A percentile compares a stretch with the other conserved stretches of the same genome.
These are phyloP conservation scores for Aspergillus pseudoterreus DNA, from an alignment of 2,329 filamentous ascomycete genomes.

Conservation along the genomic window DNA sequence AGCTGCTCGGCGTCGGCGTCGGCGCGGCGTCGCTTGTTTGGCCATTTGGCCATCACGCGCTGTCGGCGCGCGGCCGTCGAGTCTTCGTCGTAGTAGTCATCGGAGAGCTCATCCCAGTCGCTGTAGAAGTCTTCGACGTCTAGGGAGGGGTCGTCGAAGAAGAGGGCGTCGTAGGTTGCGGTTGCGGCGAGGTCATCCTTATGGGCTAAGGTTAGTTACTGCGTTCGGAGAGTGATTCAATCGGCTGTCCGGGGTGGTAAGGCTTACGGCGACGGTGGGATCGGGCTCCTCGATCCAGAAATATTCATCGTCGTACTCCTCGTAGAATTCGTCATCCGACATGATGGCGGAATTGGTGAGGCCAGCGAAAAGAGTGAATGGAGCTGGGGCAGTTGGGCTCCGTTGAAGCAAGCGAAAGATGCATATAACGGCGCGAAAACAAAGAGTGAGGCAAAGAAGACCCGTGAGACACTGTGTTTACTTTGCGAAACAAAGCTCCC, in stretches of 20 bases:
- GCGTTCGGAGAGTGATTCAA: neutral
- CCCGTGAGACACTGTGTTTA: neutral
- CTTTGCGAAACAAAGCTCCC: neutral
- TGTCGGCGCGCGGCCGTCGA: slow-evolving; percentile 27
- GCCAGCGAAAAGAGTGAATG: neutral
- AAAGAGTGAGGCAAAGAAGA: neutral
- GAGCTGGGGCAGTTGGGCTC: neutral
- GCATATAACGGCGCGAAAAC: neutral
- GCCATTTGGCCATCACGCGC: slow-evolving; percentile 13
- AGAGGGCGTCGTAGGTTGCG: slow-evolving; percentile 38
- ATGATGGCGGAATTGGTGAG: slow-evolving; percentile 16
- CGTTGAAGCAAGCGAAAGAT: neutral
- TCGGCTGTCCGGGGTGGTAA: neutral
- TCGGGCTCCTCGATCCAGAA: slow-evolving; percentile 34
- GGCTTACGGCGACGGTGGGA: slow-evolving; percentile 32
- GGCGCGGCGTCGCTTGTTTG: neutral
- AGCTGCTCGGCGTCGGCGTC: slow-evolving; percentile 3
- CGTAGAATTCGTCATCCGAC: slow-evolving; percentile 38
- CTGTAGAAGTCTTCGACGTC: slow-evolving; percentile 40
- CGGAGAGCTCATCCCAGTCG: slow-evolving; percentile 45
- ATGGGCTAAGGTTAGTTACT: neutral
- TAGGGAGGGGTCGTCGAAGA: slow-evolving; percentile 36
- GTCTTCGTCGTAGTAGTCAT: slow-evolving; percentile 45
- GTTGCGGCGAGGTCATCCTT: slow-evolving; percentile 45
- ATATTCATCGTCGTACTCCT: slow-evolving; percentile 29